A percentile compares a stretch with the other conserved stretches of the same genome.
Conservation (phyloP, 768 basidiomycete genomes). For the Porpolomopsis calyptriformis region DNA sequence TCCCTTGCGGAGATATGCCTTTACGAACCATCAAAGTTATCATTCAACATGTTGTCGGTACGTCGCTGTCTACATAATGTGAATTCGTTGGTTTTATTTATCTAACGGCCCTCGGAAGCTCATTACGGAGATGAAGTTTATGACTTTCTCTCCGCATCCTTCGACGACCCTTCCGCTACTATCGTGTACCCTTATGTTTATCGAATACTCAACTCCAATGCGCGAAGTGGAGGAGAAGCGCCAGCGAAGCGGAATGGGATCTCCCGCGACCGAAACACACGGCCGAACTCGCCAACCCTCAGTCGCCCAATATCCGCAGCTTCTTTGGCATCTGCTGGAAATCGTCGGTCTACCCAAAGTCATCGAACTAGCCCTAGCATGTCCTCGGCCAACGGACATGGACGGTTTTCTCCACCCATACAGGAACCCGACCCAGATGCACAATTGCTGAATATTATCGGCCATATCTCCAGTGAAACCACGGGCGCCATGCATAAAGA, state of each 20-base stretch:
- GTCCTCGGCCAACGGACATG: constrained; percentile 51
- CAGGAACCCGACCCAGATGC: constrained; percentile 85
- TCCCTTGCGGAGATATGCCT: constrained; percentile 97
- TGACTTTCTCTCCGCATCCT: constrained; percentile 79
- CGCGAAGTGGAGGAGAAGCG: constrained; percentile 33
- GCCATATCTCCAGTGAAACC: constrained; percentile 80
- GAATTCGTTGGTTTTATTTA: constrained; percentile 2
- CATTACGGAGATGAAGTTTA: constrained; percentile 86
- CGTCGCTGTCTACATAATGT: constrained; percentile 25
- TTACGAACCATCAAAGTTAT: constrained; percentile 96
- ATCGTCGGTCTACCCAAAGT: constrained; percentile 48
- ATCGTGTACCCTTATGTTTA: constrained; percentile 95
- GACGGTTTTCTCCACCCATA: constrained; percentile 38
- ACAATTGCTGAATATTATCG: constrained; percentile 71
- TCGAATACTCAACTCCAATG: constrained; percentile 70
- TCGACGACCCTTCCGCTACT: constrained; percentile 95
- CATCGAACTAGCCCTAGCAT: constrained; percentile 60
- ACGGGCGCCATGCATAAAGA: constrained; percentile 86
- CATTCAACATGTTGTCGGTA: constrained; percentile 92
- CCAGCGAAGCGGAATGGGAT: constrained; percentile 23
- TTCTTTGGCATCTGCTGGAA: constrained; percentile 37
- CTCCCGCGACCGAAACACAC: constrained; percentile 27
- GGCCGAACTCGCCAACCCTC: constrained; percentile 46
- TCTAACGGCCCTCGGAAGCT: constrained; percentile 31
- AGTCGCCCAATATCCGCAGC: constrained; percentile 59